Base-by-base conservation (phyloP, 371 early-diverging fungal species). In the Mucor velutinosus region DNA sequence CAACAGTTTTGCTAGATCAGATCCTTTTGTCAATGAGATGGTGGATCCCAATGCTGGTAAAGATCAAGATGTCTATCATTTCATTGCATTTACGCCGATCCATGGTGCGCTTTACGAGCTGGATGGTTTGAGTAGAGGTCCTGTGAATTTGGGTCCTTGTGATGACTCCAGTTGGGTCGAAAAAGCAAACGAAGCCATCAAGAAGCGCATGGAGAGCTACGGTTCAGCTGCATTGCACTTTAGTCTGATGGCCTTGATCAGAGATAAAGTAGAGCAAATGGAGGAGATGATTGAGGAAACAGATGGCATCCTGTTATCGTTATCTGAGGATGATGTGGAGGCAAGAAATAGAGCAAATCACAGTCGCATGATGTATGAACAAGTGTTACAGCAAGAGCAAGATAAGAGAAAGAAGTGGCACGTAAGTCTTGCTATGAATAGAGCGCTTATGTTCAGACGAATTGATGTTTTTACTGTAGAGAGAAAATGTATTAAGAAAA, bases 51-150 rank as follows among this genome's bases (percentile, higher is more conserved):
- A 70, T 33, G 85, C 86, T 7, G 79, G 78, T 11, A 89, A 91
- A 57, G 87, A 89, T 41, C 95, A 94, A 45, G 96, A 94, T 61
- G 67, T 89, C 11, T 97, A 92, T 66, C 97, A 97, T 69, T 97
- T 96, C 72, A 89, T 96, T 64, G 86, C 91, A 19, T 97, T 93
- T 60, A 81, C 95, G 19, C 95, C 95, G 5, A 80, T 92, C 21
- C 80, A 89, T 60, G 95, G 94, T 1, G 81, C 82, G 4, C 75
- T 96, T 7, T 95, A 91, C 58, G 96, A 97, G 78, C 76, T 97
- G 60, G 97, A 97, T 71, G 97, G 97, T 0, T 74, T 97, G 35
- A 88, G 87, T 58, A 67, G 66, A n/a, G 87, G 89, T 1, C 94
- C 96, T 41, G 79, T 89, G 8, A 83, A 88, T 66, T 75, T 86